Base-by-base conservation (phyloP, 495 filamentous ascomycete species). In the Chaetomium tenue region DNA sequence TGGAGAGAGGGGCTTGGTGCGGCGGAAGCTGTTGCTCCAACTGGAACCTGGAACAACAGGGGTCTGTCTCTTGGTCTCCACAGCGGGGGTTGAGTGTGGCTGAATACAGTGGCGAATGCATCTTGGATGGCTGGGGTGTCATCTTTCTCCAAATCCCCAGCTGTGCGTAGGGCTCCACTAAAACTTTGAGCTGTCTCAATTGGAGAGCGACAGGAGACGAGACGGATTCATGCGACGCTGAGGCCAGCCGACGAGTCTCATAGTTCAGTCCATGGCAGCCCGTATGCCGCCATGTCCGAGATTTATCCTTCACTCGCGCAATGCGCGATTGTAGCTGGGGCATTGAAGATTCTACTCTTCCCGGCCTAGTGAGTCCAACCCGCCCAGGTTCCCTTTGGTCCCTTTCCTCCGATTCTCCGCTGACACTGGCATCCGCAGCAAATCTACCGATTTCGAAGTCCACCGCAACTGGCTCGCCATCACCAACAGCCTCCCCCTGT, bases 361-460 rank as follows among this genome's bases (percentile, higher is more conserved):
- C 94, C 94, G 22, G 91, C 94, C 66, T 98, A 98, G 94, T 98
- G 84, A 72, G 91, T 83, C 26, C 23, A 20, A 20, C 46, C 22
- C n/a, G n/a, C n/a, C n/a, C 57, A 54, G 6, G 6, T 28, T 48
- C 30, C 50, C 23, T 23, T n/a, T 47, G 2, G 15, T 64, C 44
- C 57, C 40, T 59, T 54, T 20, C 12, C 51, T 51, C 12, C 6
- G 28, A n/a, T 5, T 25, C 37, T 9, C 16, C 7, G 23, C 20
- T 62, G 58, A 66, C 59, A 46, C 11, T 65, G 33, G 66, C 62
- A 28, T 13, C 22, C 20, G 3, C 71, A 98, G 94, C 81, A 97
- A 94, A 81, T 97, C 94, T n/a, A 98, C 93, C 65, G 94, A 98
- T 74, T 98, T 97, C 70, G 94, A 98, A 74, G 94, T 97, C 59